Percentiles rank a stretch among this genome's conserved stretches.
Conservation (phyloP, 2,329 filamentous ascomycete species). For the Monilinia laxa region DNA sequence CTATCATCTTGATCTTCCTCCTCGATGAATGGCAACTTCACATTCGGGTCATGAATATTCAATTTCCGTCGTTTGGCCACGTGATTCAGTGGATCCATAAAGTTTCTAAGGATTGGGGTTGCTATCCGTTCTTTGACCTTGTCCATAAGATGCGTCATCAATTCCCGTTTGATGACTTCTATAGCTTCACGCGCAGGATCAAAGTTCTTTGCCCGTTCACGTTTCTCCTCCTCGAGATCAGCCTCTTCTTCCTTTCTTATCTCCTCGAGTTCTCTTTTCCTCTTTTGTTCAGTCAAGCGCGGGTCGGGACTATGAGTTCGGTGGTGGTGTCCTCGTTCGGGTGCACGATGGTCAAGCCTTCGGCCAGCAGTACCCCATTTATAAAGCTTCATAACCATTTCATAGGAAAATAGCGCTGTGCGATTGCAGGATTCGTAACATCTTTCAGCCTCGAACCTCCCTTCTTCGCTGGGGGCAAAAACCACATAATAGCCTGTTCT, state of each 20-base stretch:
- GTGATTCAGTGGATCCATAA: constrained; percentile 80
- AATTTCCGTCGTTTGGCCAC: constrained; percentile 74
- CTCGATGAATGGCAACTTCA: constrained; percentile 56
- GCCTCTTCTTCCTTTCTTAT: constrained; percentile 71
- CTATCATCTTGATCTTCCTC: constrained; percentile 60
- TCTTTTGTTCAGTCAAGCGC: constrained; percentile 47
- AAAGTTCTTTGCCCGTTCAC: constrained; percentile 79
- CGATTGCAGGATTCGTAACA: constrained; percentile 79
- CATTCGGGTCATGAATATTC: constrained; percentile 70
- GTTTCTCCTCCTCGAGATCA: constrained; percentile 88
- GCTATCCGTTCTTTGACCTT: constrained; percentile 88
- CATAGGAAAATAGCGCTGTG: constrained; percentile 85
- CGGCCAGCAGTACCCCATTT: constrained; percentile 34
- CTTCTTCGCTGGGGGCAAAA: constrained; percentile 76
- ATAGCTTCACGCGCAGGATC: constrained; percentile 87
- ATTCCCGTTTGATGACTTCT: constrained; percentile 73
- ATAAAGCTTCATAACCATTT: constrained; percentile 86
- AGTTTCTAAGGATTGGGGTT: constrained; percentile 75
- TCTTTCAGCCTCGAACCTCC: constrained; percentile 76
- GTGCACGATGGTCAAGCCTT: constrained; percentile 26
- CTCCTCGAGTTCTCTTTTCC: constrained; percentile 65
- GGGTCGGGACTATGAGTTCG: constrained; percentile 47
- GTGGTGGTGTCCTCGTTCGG: constrained; percentile 38
- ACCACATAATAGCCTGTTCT: constrained; percentile 85
- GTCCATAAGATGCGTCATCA: constrained; percentile 82